phyloP scores from a whole-genome alignment of 2,329 filamentous ascomycete genomes.

The Sclerotinia minor region DNA sequence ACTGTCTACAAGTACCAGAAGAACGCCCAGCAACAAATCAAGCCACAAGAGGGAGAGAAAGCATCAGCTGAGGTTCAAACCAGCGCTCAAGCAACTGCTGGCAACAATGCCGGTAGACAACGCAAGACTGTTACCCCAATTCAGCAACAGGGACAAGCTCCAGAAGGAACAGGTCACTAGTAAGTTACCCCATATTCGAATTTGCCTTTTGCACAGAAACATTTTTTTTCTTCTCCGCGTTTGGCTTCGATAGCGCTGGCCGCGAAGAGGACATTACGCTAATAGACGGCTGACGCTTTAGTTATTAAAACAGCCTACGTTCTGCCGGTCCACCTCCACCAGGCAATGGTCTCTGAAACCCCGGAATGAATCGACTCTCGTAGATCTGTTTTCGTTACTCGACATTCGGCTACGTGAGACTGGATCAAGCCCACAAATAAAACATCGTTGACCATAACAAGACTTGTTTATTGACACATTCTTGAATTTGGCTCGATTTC shows the following conservation, averaged over 20 bases:
- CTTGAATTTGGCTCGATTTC: constrained; percentile 18
- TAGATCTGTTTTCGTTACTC: constrained; percentile 8
- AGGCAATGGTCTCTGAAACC: constrained; percentile 44
- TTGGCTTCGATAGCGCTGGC: constrained; percentile 73
- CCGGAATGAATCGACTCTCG: not conserved
- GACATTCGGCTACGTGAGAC: constrained; percentile 11
- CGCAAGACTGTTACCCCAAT: constrained; percentile 58
- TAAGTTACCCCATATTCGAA: constrained; percentile 1
- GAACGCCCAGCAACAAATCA: constrained; percentile 64
- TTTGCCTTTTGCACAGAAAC: constrained; percentile 41
- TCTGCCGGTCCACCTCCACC: constrained; percentile 67
- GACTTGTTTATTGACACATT: constrained; percentile 33
- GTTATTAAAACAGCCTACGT: constrained; percentile 72
- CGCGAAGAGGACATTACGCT: constrained; percentile 69
- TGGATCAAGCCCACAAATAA: not conserved
- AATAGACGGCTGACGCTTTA: constrained; percentile 79
- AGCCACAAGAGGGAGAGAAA: constrained; percentile 56
- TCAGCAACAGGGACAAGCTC: constrained; percentile 11
- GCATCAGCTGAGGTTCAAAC: constrained; percentile 55
- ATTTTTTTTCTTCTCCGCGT: constrained; percentile 68
- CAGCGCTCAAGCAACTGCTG: constrained; percentile 77
- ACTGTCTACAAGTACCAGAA: constrained; percentile 99
- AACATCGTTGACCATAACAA: constrained; percentile 32
- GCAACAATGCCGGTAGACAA: constrained; percentile 71
- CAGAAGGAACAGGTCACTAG: constrained; percentile 18